phyloP scores from a whole-genome alignment of 2,329 filamentous ascomycete species.

The Phoma sp. region DNA sequence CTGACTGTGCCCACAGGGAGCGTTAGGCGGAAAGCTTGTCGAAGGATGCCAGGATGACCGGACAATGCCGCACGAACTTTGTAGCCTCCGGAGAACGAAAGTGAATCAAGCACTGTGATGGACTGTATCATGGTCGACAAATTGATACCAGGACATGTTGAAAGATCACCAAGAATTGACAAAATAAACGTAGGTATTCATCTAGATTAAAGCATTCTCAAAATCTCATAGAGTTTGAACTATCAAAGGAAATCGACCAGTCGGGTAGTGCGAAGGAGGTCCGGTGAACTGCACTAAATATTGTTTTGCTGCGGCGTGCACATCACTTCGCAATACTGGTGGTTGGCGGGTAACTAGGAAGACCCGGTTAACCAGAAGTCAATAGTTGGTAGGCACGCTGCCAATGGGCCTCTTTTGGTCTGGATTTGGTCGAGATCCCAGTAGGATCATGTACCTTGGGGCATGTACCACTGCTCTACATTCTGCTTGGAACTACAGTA shows the following conservation, averaged over 20 bases:
- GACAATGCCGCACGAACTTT: background rate
- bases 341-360: background rate
- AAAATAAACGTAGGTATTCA: constrained; percentile 1
- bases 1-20: background rate
- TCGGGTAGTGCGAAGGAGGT: background rate
- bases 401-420: background rate
- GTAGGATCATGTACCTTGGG: background rate
- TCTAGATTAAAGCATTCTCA: background rate
- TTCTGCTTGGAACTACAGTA: background rate
- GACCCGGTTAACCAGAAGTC: background rate
- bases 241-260: background rate
- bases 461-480: constrained; percentile 2
- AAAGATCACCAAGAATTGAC: background rate
- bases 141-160: background rate
- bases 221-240: background rate
- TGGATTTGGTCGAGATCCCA: background rate
- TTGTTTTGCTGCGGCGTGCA: background rate
- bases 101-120: background rate
- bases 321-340: background rate
- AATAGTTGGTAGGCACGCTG: background rate
- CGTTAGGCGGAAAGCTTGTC: background rate
- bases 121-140: background rate
- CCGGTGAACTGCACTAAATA: constrained; percentile 8
- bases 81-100: no score
- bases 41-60: background rate